A percentile compares a stretch with the other conserved stretches of the same genome.
These are phyloP conservation scores for Candolleomyces aberdarensis DNA, from an alignment of 768 basidiomycete genomes.

Conservation along the genomic window DNA sequence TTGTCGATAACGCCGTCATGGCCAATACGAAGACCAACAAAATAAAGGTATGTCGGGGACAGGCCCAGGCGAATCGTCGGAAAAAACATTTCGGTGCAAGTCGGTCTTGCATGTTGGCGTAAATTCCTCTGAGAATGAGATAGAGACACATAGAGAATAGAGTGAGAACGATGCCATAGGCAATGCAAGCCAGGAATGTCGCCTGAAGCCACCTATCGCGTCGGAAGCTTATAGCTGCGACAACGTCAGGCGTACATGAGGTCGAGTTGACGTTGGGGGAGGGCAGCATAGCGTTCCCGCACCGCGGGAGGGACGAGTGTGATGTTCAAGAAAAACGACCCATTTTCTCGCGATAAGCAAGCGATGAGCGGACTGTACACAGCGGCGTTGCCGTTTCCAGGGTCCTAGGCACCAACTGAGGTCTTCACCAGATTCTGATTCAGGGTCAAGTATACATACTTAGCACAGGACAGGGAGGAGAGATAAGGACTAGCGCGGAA, in stretches of 20 bases:
- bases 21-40: constrained; percentile 1
- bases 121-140: not conserved
- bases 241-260: constrained; percentile 1
- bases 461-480: too few species aligned
- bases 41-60: not conserved
- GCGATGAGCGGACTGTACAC: too few species aligned
- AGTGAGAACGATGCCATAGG: constrained; percentile 1
- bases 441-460: too few species aligned
- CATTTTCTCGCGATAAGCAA: too few species aligned
- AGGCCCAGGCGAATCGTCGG: not conserved
- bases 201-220: constrained; percentile 4
- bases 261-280: not conserved
- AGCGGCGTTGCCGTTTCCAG: too few species aligned
- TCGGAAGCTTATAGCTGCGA: not conserved
- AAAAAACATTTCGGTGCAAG: too few species aligned
- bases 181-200: not conserved
- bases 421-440: too few species aligned
- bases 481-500: too few species aligned
- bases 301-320: too few species aligned
- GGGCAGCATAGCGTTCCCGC: too few species aligned
- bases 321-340: too few species aligned
- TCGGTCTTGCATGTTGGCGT: not conserved
- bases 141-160: constrained; percentile 1
- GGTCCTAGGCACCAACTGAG: too few species aligned
- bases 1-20: constrained; percentile 5